Evolutionary conservation across 192 early-diverging fungal genomes (phyloP).

Genomic region (Backusella mclennaniae): DNA sequence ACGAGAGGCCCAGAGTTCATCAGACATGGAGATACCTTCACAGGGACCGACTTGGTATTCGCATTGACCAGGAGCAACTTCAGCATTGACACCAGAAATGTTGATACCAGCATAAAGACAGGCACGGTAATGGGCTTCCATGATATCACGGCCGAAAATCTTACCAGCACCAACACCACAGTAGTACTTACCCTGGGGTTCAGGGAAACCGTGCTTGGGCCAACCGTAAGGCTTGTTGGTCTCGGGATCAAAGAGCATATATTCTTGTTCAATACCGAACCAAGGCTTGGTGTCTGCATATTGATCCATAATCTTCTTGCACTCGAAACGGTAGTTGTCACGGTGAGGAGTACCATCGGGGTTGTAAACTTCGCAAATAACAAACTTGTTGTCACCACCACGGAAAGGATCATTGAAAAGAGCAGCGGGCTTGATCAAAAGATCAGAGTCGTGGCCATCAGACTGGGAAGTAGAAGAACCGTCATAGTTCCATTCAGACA

Average conservation of each 20-base stretch:
- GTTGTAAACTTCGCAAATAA: slow-evolving; percentile 50
- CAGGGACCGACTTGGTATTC: slow-evolving; percentile 60
- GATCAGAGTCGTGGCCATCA: slow-evolving; percentile 52
- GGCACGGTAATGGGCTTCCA: slow-evolving; percentile 59
- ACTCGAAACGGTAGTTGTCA: slow-evolving; percentile 48
- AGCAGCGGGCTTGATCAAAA: slow-evolving; percentile 47
- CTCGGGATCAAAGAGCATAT: slow-evolving; percentile 50
- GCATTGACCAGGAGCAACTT: slow-evolving; percentile 57
- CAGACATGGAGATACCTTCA: slow-evolving; percentile 51
- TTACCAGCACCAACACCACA: slow-evolving; percentile 54
- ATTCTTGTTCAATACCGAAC: slow-evolving; percentile 62
- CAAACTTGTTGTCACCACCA: slow-evolving; percentile 54
- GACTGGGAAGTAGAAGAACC: slow-evolving; percentile 55
- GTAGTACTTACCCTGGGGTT: slow-evolving; percentile 55
- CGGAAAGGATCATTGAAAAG: slow-evolving; percentile 54
- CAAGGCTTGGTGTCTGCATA: slow-evolving; percentile 43
- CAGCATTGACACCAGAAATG: slow-evolving; percentile 39
- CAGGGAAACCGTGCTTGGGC: slow-evolving; percentile 56
- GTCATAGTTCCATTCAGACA: slow-evolving; percentile 57
- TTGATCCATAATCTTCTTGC: slow-evolving; percentile 40
- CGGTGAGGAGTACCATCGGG: slow-evolving; percentile 54
- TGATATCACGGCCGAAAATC: slow-evolving; percentile 55
- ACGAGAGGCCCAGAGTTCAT: slow-evolving; percentile 56
- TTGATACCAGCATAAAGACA: slow-evolving; percentile 55
- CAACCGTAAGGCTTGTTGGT: slow-evolving; percentile 47